These are phyloP conservation scores for Agrostemma githago DNA, from an alignment of 148 eudicot genomes.

Conservation along the genomic window DNA sequence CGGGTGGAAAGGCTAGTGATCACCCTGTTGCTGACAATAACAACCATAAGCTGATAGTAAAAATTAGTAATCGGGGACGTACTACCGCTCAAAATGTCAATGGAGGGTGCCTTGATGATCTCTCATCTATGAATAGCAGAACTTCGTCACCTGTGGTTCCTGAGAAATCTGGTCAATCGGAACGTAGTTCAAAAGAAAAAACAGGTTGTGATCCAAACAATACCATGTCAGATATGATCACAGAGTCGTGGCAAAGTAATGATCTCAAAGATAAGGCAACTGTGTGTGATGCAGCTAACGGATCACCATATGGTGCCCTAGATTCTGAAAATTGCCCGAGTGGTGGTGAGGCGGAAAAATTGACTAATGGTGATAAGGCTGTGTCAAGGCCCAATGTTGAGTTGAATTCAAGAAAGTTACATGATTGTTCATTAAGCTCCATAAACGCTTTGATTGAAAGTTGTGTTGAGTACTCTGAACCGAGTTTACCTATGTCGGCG, in stretches of 20 bases:
- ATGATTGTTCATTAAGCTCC: slow-evolving; percentile 62
- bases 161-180: slow-evolving; percentile 52
- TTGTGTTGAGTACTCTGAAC: slow-evolving; percentile 75
- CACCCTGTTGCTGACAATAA: slow-evolving; percentile 38
- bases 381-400: slow-evolving; percentile 26
- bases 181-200: slow-evolving; percentile 14
- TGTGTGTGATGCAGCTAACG: slow-evolving; percentile 33
- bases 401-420: slow-evolving; percentile 34
- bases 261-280: slow-evolving; percentile 29
- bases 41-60: slow-evolving; percentile 66
- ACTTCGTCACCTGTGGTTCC: slow-evolving; percentile 47
- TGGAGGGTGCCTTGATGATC: slow-evolving; percentile 46
- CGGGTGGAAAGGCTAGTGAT: slow-evolving; percentile 26
- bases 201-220: slow-evolving; percentile 5
- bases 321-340: slow-evolving; percentile 25
- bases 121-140: slow-evolving; percentile 46
- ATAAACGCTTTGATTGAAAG: slow-evolving; percentile 88
- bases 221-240: slow-evolving; percentile 29
- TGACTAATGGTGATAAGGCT: slow-evolving; percentile 26
- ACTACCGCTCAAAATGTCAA: slow-evolving; percentile 51
- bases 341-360: slow-evolving; percentile 26
- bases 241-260: slow-evolving; percentile 35
- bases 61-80: slow-evolving; percentile 58
- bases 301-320: slow-evolving; percentile 29
- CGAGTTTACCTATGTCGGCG: slow-evolving; percentile 36